Evolutionary conservation across 306 rosid genomes (phyloP).

Genomic region (Hippophae gyantsensis): DNA sequence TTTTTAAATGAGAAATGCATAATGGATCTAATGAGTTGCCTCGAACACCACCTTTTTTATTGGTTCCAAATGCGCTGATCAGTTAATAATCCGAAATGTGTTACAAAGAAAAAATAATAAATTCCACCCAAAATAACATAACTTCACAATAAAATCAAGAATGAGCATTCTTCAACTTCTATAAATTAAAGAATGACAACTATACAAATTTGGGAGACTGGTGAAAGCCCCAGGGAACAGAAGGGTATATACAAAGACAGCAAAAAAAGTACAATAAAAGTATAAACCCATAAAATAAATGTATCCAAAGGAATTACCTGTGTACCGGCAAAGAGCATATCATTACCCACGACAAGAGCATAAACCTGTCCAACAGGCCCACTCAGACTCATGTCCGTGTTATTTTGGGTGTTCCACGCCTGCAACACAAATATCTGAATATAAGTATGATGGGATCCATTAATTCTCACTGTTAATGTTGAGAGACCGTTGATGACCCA

Average conservation of each 20-base stretch:
- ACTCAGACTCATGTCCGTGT: constrained; percentile 54
- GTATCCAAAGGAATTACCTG: constrained; percentile 49
- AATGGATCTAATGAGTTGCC: too few species aligned
- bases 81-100: too few species aligned
- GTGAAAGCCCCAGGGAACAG: constrained; percentile 1
- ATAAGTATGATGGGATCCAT: constrained; percentile 11
- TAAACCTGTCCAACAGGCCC: constrained; percentile 98
- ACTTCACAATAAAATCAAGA: not conserved
- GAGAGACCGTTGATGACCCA: not conserved
- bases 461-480: not conserved
- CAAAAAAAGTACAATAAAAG: not conserved
- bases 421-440: constrained; percentile 33
- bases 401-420: constrained; percentile 87
- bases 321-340: constrained; percentile 87
- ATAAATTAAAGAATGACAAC: constrained; percentile 2
- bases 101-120: too few species aligned
- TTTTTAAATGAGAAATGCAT: too few species aligned
- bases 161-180: constrained; percentile 1
- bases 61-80: too few species aligned
- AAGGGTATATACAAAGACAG: not conserved
- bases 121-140: not conserved
- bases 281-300: constrained; percentile 11
- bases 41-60: too few species aligned
- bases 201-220: not conserved
- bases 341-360: constrained; percentile 73